Evolutionary conservation across 2,329 filamentous ascomycete genomes (phyloP).

Genomic region (Fonsecaea monophora): DNA sequence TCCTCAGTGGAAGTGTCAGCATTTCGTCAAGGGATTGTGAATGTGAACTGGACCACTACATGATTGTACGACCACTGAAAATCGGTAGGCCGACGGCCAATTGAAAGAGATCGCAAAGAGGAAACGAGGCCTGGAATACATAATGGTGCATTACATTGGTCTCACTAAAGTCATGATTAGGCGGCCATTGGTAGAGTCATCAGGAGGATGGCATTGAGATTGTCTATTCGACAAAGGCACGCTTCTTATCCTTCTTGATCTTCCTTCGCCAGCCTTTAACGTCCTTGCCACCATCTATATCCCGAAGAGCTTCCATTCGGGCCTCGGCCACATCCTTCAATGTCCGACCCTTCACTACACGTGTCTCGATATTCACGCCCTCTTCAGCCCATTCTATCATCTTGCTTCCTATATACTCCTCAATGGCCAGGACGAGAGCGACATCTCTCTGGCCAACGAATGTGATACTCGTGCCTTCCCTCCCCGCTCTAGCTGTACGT

Average conservation of each 20-base stretch:
- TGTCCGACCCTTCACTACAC: conserved; percentile 77
- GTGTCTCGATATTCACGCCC: conserved; percentile 89
- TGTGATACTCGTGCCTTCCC: conserved; percentile 80
- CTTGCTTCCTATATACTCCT: conserved; percentile 77
- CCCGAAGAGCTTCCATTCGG: conserved; percentile 87
- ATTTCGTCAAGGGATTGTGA: neutral
- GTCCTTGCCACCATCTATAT: conserved; percentile 91
- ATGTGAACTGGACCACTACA: neutral
- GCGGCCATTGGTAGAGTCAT: too few species aligned
- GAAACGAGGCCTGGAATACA: neutral
- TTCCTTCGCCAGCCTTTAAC: conserved; percentile 79
- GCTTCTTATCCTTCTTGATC: conserved; percentile 41
- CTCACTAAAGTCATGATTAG: neutral
- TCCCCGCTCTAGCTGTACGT: conserved; percentile 89
- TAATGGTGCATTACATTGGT: neutral
- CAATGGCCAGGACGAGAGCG: conserved; percentile 86
- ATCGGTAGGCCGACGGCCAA: neutral
- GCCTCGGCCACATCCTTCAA: conserved; percentile 93
- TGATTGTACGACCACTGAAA: neutral
- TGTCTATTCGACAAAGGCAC: conserved; percentile 9
- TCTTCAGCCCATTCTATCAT: conserved; percentile 89
- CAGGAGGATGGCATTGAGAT: neutral
- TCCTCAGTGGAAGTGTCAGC: neutral
- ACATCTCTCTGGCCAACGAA: conserved; percentile 94
- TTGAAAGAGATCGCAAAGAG: neutral